Base-by-base conservation (phyloP, 2,329 filamentous ascomycete genomes). In the Penicillium fuscoglaucum region DNA sequence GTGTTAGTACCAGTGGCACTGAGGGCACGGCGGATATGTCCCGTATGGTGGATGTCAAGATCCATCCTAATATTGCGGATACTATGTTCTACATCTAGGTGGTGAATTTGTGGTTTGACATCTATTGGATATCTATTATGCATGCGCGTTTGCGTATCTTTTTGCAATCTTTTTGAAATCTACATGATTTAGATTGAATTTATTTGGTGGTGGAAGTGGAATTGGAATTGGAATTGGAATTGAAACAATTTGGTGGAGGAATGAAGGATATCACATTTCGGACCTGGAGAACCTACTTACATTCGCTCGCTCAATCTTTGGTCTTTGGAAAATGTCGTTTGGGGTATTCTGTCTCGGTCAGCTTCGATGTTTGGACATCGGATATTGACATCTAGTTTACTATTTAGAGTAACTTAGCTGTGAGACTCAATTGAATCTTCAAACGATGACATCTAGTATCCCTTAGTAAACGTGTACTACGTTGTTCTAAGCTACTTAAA, bases 31-130 rank as follows among this genome's bases (percentile, higher is more conserved):
- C 46, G 17, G 19, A 53, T 17, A 48, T 24, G 12, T 45, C 55
- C 12, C 56, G 61, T 4, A 50, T 49, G 13, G 31, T n/a, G 0
- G 66, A 70, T 44, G 56, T 76, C 1, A 53, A 26, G 19, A 64
- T 73, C n/a, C 71, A 75, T 51, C 55, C 41, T 1, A 70, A 67
- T 40, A 61, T 77, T 31, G 52, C 59, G 8, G 65, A 74, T 37
- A 70, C 68, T 3, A 78, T 77, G 75, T 77, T 76, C 54, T 78
- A 77, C 57, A 75, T 76, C 28, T 76, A 64, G 44, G 12, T 19
- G 13, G 9, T 43, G 28, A 10, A 3, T 13, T 15, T 29, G 5
- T 31, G 9, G 15, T 41, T 29, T 24, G 19, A 6, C 31, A n/a
- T 35, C 13, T 48, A 35, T 35, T n/a, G 6, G 31, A 35, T n/a